Base-by-base conservation (phyloP, 208 protist genomes). In the Leptomonas seymouri region DNA sequence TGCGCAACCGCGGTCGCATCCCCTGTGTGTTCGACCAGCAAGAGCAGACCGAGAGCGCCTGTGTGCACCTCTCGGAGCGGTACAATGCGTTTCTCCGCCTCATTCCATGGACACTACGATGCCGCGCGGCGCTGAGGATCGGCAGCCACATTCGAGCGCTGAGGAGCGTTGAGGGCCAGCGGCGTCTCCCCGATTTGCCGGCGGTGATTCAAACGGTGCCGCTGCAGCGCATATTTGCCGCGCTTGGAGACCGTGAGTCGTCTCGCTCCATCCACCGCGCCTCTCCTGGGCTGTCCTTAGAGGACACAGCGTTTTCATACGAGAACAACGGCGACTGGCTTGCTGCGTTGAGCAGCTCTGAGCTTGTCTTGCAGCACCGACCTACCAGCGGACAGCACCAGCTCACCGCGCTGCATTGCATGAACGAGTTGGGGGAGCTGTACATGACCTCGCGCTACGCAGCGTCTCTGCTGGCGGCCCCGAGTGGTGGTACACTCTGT, bases 321-420 rank as follows among this genome's bases (percentile, higher is more conserved):
- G 89, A 97, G 75, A 91, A 93, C 75, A 93, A 84, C 61, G 91
- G 91, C 14, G 89, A 97, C 60, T 97, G 91, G 91, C 63, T 73
- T 41, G 60, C 84, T 14, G 91, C 91, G 1, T 57, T 94, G 18
- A 81, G 87, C 46, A 81, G 84, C 74, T 89, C 84, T 42, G 91
- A 94, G 48, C 63, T 93, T 12, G 85, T 92, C n/a, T 80, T 97
- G 31, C 89, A 97, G 70, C 85, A 91, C 49, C 23, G 68, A 14
- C 86, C 86, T 4, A 20, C 78, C 34, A 93, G 87, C 65, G 71
- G 82, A 6, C 76, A 76, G 14, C 89, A 94, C 54, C 89, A 94
- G 76, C 78, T 94, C 60, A 91, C 86, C 23, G 64, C 79, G 11
- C 75, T 97, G 53, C 89, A 83, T 16, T 97, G 91, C 71, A 87